A percentile compares a stretch with the other conserved stretches of the same genome.
These are phyloP conservation scores for Discostella stelligeroides DNA, from an alignment of 108 stramenopile genomes.

Conservation along the genomic window DNA sequence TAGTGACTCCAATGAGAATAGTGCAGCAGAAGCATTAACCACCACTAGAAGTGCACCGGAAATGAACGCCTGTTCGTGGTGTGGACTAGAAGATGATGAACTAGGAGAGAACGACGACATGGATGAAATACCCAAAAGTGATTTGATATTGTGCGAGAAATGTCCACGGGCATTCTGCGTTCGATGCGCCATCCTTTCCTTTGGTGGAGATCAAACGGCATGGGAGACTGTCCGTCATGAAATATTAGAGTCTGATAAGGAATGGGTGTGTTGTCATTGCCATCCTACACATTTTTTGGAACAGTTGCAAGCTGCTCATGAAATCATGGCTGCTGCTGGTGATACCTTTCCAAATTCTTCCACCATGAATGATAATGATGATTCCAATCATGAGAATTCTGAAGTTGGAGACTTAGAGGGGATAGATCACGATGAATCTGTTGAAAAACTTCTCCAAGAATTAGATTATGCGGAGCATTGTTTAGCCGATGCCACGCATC, in stretches of 20 bases:
- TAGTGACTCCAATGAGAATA: neutral
- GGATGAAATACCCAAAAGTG: conserved; percentile 14
- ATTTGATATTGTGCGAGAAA: conserved; percentile 48
- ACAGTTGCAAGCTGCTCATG: conserved; percentile 17
- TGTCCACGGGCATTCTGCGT: conserved; percentile 57
- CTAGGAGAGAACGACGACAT: conserved; percentile 5
- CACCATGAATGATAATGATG: conserved; percentile 17
- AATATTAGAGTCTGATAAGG: neutral
- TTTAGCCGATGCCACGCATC: neutral
- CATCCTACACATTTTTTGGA: conserved; percentile 35
- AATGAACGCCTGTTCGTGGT: conserved; percentile 42
- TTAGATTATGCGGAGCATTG: conserved; percentile 12
- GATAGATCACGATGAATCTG: neutral
- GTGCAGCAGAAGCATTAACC: neutral
- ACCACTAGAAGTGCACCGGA: conserved; percentile 3
- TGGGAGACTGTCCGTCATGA: conserved; percentile 10
- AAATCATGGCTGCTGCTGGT: neutral
- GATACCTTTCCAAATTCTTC: conserved; percentile 18
- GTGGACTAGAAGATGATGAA: conserved; percentile 25
- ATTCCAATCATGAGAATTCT: conserved; percentile 20
- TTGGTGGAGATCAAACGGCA: conserved; percentile 25
- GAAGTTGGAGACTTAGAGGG: neutral
- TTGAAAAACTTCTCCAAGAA: conserved; percentile 12
- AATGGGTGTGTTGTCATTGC: conserved; percentile 53
- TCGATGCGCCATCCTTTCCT: conserved; percentile 29